These are phyloP conservation scores for Mediolabrus comicus DNA, from an alignment of 108 stramenopile species.

Conservation along the genomic window DNA sequence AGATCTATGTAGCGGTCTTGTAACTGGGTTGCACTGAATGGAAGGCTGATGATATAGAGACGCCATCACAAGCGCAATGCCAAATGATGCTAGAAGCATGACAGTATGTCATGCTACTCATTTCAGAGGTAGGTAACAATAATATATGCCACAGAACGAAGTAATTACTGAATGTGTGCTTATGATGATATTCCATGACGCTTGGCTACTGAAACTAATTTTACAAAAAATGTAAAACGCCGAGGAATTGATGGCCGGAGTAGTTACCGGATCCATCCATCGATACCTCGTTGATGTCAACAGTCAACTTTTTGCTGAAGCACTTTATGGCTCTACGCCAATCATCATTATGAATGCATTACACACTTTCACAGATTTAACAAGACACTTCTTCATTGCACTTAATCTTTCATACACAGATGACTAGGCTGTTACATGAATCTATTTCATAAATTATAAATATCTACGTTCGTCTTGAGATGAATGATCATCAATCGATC, in stretches of 20 bases:
- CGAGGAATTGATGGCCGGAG: conserved; percentile 59
- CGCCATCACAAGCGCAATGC: too few relatives aligned
- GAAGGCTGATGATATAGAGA: too few relatives aligned
- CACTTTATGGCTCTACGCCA: conserved; percentile 1
- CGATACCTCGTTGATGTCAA: conserved; percentile 50
- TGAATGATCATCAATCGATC: background rate
- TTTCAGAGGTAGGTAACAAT: background rate
- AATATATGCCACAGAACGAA: background rate
- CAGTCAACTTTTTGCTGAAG: conserved; percentile 40
- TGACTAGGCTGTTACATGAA: background rate
- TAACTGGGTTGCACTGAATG: too few relatives aligned
- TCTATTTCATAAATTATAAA: background rate
- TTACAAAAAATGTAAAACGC: background rate
- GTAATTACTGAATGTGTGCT: conserved; percentile 12
- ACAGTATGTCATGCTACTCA: too few relatives aligned
- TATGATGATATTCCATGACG: conserved; percentile 54
- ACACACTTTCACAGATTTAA: background rate
- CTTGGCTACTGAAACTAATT: conserved; percentile 64
- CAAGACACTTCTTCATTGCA: background rate
- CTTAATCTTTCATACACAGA: background rate
- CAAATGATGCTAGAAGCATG: too few relatives aligned
- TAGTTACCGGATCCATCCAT: conserved; percentile 69
- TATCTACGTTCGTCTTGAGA: background rate
- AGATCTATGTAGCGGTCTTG: background rate
- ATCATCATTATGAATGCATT: background rate